These are phyloP conservation scores for Leccinum fibrillosum DNA, from an alignment of 768 basidiomycete species.

Conservation along the genomic window DNA sequence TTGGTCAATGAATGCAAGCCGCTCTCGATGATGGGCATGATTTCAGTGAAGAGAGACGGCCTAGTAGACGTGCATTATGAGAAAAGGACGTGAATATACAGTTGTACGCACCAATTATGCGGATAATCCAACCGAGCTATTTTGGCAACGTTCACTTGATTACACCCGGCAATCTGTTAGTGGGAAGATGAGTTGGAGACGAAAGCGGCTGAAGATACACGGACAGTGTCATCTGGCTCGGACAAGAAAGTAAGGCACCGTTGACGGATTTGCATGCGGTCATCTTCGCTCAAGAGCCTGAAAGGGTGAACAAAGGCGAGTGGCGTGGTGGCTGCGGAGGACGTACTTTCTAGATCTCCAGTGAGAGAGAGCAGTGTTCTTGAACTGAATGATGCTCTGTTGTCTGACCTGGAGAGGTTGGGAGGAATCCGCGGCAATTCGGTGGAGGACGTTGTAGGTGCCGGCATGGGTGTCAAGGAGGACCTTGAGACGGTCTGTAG, in stretches of 20 bases:
- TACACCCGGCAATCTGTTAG: slow-evolving; percentile 66
- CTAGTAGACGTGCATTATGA: slow-evolving; percentile 9
- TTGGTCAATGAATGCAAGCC: slow-evolving; percentile 50
- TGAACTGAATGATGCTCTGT: slow-evolving; percentile 86
- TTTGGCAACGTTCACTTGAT: slow-evolving; percentile 70
- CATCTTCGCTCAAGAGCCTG: slow-evolving; percentile 69
- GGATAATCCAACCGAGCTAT: slow-evolving; percentile 80
- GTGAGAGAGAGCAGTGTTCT: slow-evolving; percentile 69
- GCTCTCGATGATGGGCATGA: slow-evolving; percentile 53
- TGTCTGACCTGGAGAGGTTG: slow-evolving; percentile 68
- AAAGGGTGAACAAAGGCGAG: slow-evolving; percentile 11
- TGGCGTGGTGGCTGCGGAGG: neutral
- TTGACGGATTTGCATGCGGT: slow-evolving; percentile 60
- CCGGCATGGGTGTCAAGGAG: slow-evolving; percentile 64
- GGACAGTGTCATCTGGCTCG: slow-evolving; percentile 65
- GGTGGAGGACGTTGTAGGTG: slow-evolving; percentile 66
- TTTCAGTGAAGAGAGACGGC: slow-evolving; percentile 31
- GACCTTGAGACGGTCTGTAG: slow-evolving; percentile 59
- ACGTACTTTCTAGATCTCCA: slow-evolving; percentile 79
- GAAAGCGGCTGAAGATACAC: slow-evolving; percentile 37
- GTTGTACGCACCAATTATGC: slow-evolving; percentile 53
- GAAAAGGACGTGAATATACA: neutral
- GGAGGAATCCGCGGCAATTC: slow-evolving; percentile 61
- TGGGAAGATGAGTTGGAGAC: slow-evolving; percentile 2
- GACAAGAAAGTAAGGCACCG: slow-evolving; percentile 66